phyloP scores from a whole-genome alignment of 2,329 filamentous ascomycete genomes.

The Colletotrichum agaves region DNA sequence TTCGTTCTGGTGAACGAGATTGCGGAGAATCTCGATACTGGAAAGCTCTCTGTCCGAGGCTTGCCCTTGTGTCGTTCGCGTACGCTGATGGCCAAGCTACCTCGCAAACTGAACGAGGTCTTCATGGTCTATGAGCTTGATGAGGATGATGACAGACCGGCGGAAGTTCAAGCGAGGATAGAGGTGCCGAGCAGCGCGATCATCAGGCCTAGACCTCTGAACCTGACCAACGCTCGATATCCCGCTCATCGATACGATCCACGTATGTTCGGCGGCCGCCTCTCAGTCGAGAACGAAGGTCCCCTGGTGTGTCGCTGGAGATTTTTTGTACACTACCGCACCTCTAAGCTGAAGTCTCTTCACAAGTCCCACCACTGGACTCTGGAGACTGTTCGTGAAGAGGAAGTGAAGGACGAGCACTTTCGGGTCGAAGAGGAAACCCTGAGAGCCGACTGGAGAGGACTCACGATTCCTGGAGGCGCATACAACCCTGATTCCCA shows the following conservation, averaged over 20 bases:
- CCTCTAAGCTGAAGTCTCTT: conserved; percentile 38
- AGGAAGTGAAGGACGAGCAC: conserved; percentile 45
- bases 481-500: conserved; percentile 36
- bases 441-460: conserved; percentile 51
- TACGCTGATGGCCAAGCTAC: conserved; percentile 50
- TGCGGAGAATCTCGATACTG: conserved; percentile 42
- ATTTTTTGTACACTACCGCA: conserved; percentile 48
- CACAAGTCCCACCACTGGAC: conserved; percentile 49
- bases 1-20: conserved; percentile 58
- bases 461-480: conserved; percentile 52
- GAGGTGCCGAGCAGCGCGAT: conserved; percentile 56
- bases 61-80: conserved; percentile 50
- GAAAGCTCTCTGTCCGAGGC: conserved; percentile 49
- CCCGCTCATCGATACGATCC: conserved; percentile 49
- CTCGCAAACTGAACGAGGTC: conserved; percentile 55
- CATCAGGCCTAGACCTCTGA: conserved; percentile 53
- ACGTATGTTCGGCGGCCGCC: conserved; percentile 37
- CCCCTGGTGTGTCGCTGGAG: conserved; percentile 65
- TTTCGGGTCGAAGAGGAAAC: conserved; percentile 45
- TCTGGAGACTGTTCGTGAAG: conserved; percentile 45
- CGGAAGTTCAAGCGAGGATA: conserved; percentile 50
- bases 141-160: conserved; percentile 46
- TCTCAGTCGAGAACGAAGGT: conserved; percentile 44
- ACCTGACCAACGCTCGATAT: conserved; percentile 66
- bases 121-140: conserved; percentile 55